Evolutionary conservation across 306 rosid species (phyloP).

Genomic region (Sechiopsis laciniata): DNA sequence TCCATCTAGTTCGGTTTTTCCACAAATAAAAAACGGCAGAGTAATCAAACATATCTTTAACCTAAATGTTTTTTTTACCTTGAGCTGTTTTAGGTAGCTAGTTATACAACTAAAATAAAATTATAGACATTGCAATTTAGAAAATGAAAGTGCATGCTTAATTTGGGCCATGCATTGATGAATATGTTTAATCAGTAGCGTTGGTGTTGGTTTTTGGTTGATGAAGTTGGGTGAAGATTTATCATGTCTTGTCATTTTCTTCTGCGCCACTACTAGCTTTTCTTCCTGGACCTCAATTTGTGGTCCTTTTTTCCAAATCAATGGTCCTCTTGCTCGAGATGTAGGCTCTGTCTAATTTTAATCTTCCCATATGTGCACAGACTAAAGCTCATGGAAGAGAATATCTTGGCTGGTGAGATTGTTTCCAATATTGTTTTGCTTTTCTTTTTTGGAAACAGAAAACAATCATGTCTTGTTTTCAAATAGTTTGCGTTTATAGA

Average conservation of each 20-base stretch:
- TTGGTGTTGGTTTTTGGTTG: conserved; percentile 13
- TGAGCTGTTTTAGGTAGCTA: not conserved
- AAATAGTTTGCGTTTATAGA: not conserved
- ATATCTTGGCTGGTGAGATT: conserved; percentile 14
- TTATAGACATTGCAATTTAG: not conserved
- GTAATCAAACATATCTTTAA: not conserved
- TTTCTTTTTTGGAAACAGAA: not conserved
- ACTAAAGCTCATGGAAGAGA: conserved; percentile 10
- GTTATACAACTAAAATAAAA: not conserved
- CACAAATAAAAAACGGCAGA: not conserved
- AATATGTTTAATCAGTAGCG: conserved; percentile 7
- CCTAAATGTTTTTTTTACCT: not conserved
- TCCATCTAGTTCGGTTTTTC: no score
- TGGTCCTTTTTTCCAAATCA: conserved; percentile 34
- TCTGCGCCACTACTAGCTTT: conserved; percentile 28
- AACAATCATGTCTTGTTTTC: not conserved
- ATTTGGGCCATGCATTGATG: not conserved
- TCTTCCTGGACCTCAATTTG: conserved; percentile 23
- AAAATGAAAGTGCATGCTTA: not conserved
- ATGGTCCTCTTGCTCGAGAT: conserved; percentile 33
- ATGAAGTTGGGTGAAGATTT: conserved; percentile 27
- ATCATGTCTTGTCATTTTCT: conserved; percentile 40
- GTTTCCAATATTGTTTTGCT: not conserved
- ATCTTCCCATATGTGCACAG: conserved; percentile 15
- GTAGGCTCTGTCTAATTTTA: conserved; percentile 14